Base-by-base conservation (phyloP, 805 yeast genomes). In the Candida piceae region DNA sequence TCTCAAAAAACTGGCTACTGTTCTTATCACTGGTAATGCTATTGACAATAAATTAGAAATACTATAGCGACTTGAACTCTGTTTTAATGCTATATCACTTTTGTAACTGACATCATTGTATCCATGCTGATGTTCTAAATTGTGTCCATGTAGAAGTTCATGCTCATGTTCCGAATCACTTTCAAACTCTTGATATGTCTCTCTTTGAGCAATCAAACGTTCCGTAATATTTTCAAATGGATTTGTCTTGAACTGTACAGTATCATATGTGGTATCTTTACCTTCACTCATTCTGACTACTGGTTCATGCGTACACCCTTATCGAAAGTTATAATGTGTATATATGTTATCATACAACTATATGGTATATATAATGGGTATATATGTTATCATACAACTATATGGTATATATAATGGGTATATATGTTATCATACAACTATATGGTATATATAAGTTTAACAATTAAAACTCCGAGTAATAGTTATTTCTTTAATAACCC, bases 1-100 rank as follows among this genome's bases (percentile, higher is more conserved):
- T 53, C 52, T 48, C 36, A 45, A 58, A 5, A 67, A 52, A 6
- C 57, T 55, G 19, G 62, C 62, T 5, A 58, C 41, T 22, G 32
- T 38, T 2, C 35, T 32, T 11, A 31, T 7, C 11, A 40, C 2
- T 4, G 35, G 22, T 16, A 30, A 23, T n/a, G 28, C 15, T 16
- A 41, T 10, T 24, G 48, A 25, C 4, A 28, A 26, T 6, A 21
- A 31, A 24, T 16, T 34, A 31, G 24, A 40, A 5, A 32, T 11
- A 16, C 22, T 16, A 30, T 16, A 7, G 34, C 35, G 26, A n/a
- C n/a, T n/a, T n/a, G n/a, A n/a, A n/a, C n/a, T n/a, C n/a, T n/a
- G n/a, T n/a, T n/a, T n/a, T n/a, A n/a, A n/a, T n/a, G n/a, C n/a
- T n/a, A n/a, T n/a, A n/a, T n/a, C n/a, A n/a, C n/a, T n/a, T n/a